A percentile compares a stretch with the other conserved stretches of the same genome.
Conservation (phyloP, 495 filamentous ascomycete genomes). For the Xylaria venustula region DNA sequence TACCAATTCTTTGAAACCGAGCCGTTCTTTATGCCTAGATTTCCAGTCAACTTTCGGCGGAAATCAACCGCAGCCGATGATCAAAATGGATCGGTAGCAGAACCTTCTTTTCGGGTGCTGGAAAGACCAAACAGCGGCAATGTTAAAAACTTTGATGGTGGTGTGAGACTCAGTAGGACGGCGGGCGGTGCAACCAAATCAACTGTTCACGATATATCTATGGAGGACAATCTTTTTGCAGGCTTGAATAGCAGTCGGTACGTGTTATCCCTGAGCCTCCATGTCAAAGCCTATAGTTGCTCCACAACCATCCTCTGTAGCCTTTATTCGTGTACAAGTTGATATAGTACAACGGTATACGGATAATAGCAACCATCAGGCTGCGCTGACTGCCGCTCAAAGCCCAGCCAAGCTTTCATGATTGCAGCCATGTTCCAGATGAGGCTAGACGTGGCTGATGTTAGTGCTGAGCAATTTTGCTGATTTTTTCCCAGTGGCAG, state of each 20-base stretch:
- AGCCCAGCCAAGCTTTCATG: no score
- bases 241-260: slow-evolving; percentile 56
- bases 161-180: slow-evolving; percentile 29
- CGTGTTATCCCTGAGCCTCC: slow-evolving; percentile 16
- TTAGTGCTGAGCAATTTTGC: slow-evolving; percentile 31
- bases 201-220: slow-evolving; percentile 33
- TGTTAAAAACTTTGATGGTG: slow-evolving; percentile 44
- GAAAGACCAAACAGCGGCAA: slow-evolving; percentile 37
- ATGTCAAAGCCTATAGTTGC: background rate
- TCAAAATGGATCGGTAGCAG: slow-evolving; percentile 43
- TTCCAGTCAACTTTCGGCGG: slow-evolving; percentile 51
- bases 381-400: no score
- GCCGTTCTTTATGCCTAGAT: slow-evolving; percentile 52
- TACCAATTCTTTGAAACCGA: slow-evolving; percentile 22
- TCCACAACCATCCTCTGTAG: background rate
- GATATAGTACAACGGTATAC: no score
- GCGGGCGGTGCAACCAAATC: slow-evolving; percentile 26
- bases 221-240: slow-evolving; percentile 57
- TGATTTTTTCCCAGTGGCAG: slow-evolving; percentile 50
- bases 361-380: no score
- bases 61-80: slow-evolving; percentile 50
- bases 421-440: background rate
- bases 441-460: slow-evolving; percentile 1
- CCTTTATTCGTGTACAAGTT: background rate
- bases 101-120: slow-evolving; percentile 49